Base-by-base conservation (phyloP, 2,329 filamentous ascomycete genomes). In the Cladophialophora exuberans region DNA sequence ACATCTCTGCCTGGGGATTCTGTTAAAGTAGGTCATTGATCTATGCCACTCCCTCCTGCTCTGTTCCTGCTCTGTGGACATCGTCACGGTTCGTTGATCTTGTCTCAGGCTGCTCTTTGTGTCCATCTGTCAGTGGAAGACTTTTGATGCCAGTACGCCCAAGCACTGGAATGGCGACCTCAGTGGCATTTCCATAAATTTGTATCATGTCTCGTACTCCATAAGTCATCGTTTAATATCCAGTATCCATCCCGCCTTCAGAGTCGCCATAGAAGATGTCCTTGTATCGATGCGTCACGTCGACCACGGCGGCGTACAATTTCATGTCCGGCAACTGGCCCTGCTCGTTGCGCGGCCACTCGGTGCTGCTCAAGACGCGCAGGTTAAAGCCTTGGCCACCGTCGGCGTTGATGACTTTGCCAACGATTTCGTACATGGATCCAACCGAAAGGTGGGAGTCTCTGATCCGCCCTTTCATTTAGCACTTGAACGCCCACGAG, bases 271-370 rank as follows among this genome's bases (percentile, higher is more conserved):
- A 91, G 69, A 97, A 97, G 47, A 97, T 87, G 58, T 84, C 78
- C 67, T 87, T 89, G 69, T 90, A 84, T 45, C 85, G 82, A 73
- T 97, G 92, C 28, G 90, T 94, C 30, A 85, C 86, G 54, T 97
- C 89, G 13, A 96, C 92, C 2, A 97, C 88, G 0, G 87, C 83
- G 54, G 89, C 85, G 57, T 85, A 87, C 28, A 90, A 81, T 49
- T 79, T 80, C 72, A 88, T 89, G 73, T 97, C 91, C 93, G 62
- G 57, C 18, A 57, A 35, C 44, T 61, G 45, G 15, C 62, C 61
- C 4, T 62, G 50, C 15, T 55, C 53, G 23, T 57, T 61, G 49
- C 59, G 57, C 17, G 62, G 62, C 72, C 74, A 76, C 59, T 77
- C 75, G 30, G 65, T 70, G 5, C 69, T 69, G 15, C 69, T 73